Evolutionary conservation across 2,329 filamentous ascomycete genomes (phyloP).

Genomic region (Scytalidium lignicola): DNA sequence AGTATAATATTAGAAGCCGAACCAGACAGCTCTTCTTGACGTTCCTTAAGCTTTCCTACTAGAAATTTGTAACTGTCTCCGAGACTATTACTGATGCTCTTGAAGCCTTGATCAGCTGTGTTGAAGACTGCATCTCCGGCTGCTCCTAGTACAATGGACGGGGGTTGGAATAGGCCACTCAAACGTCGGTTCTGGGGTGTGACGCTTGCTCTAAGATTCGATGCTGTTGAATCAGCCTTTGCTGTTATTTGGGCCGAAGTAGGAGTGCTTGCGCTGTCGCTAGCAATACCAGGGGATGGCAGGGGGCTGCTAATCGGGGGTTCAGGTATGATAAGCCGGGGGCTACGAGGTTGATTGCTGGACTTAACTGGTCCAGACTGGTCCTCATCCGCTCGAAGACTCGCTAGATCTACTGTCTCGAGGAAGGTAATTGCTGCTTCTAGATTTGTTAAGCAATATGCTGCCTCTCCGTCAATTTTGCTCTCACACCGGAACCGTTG

Average conservation of each 20-base stretch:
- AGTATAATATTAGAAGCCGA: conserved; percentile 51
- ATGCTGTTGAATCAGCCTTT: conserved; percentile 21
- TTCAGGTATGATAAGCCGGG: conserved; percentile 29
- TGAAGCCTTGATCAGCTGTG: conserved; percentile 86
- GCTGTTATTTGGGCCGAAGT: conserved; percentile 28
- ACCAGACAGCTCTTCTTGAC: conserved; percentile 42
- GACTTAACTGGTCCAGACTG: conserved; percentile 62
- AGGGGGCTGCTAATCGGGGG: conserved; percentile 23
- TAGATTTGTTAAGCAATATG: conserved; percentile 93
- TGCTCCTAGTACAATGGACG: conserved; percentile 73
- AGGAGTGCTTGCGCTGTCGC: conserved; percentile 15
- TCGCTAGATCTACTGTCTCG: conserved; percentile 90
- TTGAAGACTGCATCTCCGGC: conserved; percentile 81
- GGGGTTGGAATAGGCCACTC: conserved; percentile 81
- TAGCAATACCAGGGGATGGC: conserved; percentile 24
- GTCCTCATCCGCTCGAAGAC: conserved; percentile 73
- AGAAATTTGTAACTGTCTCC: conserved; percentile 93
- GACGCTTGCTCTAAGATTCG: conserved; percentile 25
- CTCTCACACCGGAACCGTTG: conserved; percentile 81
- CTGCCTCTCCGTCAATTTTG: conserved; percentile 88
- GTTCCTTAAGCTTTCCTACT: conserved; percentile 79
- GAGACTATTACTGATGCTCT: conserved; percentile 84
- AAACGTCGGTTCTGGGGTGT: conserved; percentile 66
- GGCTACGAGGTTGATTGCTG: conserved; percentile 41
- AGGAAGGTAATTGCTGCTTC: conserved; percentile 93